These are phyloP conservation scores for Dendrocalamus sinicus DNA, from an alignment of 176 grass and related monocot genomes.

Conservation along the genomic window DNA sequence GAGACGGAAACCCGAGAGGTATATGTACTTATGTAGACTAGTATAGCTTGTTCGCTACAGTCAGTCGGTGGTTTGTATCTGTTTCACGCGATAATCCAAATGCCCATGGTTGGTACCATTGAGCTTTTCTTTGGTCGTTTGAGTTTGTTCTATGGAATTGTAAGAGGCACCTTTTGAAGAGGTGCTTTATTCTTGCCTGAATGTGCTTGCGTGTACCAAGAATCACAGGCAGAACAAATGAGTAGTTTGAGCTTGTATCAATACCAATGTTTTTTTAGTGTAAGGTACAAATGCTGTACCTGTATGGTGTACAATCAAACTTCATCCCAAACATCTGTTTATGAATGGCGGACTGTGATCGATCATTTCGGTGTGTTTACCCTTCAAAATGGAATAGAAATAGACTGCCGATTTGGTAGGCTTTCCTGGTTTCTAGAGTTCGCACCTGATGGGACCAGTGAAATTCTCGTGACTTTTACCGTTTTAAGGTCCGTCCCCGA, in stretches of 20 bases:
- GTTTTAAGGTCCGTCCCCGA: not conserved
- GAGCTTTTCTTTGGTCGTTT: not conserved
- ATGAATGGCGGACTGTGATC: not conserved
- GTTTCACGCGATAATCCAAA: not conserved
- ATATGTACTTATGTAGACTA: not conserved
- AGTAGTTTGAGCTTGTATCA: not conserved
- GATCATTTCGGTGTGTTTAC: not conserved
- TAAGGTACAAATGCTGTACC: not conserved
- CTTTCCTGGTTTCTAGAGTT: not conserved
- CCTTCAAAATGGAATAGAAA: not conserved
- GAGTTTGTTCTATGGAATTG: not conserved
- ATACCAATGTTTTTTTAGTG: too few relatives aligned
- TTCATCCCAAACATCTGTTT: not conserved
- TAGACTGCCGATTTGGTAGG: conserved; percentile 7
- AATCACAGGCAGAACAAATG: not conserved
- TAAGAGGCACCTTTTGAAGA: not conserved
- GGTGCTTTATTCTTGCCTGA: conserved; percentile 7
- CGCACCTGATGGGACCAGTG: not conserved
- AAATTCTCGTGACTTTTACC: not conserved
- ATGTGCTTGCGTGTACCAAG: not conserved
- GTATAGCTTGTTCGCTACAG: conserved; percentile 4
- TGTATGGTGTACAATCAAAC: not conserved
- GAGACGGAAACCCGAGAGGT: not conserved
- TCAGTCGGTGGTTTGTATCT: not conserved
- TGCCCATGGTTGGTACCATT: not conserved